phyloP scores from a whole-genome alignment of 805 yeast species.

The Zygoascus bituminiphila region DNA sequence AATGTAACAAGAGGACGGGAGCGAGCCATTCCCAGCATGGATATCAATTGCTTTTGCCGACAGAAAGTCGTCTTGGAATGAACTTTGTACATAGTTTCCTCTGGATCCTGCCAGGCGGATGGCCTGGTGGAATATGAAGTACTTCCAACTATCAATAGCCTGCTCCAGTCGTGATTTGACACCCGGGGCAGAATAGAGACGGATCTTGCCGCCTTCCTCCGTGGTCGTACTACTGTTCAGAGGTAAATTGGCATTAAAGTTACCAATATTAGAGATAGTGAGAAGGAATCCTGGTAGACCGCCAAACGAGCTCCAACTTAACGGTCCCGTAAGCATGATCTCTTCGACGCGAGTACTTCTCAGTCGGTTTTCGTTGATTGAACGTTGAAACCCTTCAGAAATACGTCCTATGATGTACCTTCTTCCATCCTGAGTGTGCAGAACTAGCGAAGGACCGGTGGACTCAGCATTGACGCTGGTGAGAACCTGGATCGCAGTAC shows the following conservation, averaged over 20 bases:
- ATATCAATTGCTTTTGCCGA: conserved; percentile 18
- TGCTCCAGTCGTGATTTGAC: conserved; percentile 2
- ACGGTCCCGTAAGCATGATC: conserved; percentile 70
- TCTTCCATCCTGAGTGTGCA: conserved; percentile 41
- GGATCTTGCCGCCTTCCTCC: neutral
- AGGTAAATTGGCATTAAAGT: neutral
- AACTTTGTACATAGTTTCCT: conserved; percentile 16
- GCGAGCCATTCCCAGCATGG: neutral
- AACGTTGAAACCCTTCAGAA: conserved; percentile 82
- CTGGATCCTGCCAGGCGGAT: conserved; percentile 44
- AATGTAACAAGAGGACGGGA: conserved; percentile 49
- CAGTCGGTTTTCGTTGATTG: conserved; percentile 51
- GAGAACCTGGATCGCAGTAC: conserved; percentile 20
- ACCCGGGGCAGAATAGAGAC: conserved; percentile 39
- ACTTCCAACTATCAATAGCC: conserved; percentile 61
- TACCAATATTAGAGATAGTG: conserved; percentile 55
- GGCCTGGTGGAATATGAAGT: conserved; percentile 66
- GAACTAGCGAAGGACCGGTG: conserved; percentile 40
- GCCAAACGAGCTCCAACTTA: conserved; percentile 73
- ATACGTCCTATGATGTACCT: conserved; percentile 67
- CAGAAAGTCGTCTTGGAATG: conserved; percentile 26
- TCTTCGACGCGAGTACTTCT: conserved; percentile 50
- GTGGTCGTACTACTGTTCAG: neutral
- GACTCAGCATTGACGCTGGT: conserved; percentile 42
- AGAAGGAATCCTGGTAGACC: conserved; percentile 87